Evolutionary conservation across 78 protist species (phyloP).

Genomic region (Ministeria vibrans): DNA sequence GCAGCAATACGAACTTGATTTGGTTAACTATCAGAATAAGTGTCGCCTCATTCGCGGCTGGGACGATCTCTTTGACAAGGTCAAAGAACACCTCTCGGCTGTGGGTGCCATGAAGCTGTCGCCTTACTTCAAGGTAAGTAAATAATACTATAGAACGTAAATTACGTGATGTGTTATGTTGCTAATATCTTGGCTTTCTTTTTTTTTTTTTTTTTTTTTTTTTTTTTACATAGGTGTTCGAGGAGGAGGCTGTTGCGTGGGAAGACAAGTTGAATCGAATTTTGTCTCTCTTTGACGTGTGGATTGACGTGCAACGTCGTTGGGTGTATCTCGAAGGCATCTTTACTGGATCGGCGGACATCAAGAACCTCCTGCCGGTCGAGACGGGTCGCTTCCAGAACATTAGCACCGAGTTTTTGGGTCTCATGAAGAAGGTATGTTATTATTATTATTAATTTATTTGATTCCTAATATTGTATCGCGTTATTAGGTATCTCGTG

Average conservation of each 20-base stretch:
- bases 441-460: too few relatives aligned
- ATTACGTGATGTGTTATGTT: too few relatives aligned
- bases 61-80: constrained; percentile 85
- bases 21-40: constrained; percentile 70
- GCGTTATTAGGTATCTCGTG: too few relatives aligned
- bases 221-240: too few relatives aligned
- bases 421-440: constrained; percentile 69
- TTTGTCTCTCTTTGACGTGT: constrained; percentile 61
- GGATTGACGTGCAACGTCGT: constrained; percentile 91
- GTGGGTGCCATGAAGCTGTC: constrained; percentile 82
- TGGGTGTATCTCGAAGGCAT: constrained; percentile 96
- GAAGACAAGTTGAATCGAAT: constrained; percentile 76
- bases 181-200: too few relatives aligned
- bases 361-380: constrained; percentile 75
- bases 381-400: constrained; percentile 70
- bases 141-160: too few relatives aligned
- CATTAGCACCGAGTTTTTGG: constrained; percentile 75
- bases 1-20: constrained; percentile 68
- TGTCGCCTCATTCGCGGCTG: constrained; percentile 78
- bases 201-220: too few relatives aligned
- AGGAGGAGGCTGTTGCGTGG: constrained; percentile 77
- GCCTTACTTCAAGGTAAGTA: constrained; percentile 90
- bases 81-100: constrained; percentile 58
- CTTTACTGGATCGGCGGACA: constrained; percentile 86
- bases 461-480: background rate